Conservation (phyloP, 2,329 filamentous ascomycete species). For the Aspergillus sp. region DNA sequence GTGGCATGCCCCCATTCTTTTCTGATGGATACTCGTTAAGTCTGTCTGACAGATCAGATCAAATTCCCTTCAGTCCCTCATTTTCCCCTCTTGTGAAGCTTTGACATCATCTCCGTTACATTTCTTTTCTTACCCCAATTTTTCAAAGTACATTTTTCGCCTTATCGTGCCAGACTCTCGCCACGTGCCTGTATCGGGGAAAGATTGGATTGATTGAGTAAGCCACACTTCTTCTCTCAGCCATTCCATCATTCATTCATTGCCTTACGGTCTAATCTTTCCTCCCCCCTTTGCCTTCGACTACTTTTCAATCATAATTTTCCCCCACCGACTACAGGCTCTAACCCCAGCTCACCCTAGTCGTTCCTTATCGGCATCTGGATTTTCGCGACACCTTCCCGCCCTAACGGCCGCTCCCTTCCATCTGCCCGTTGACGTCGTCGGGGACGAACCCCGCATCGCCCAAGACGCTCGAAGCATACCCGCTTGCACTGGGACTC, state of each 20-base stretch:
- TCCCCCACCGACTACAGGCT: constrained; percentile 4
- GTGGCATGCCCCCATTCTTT: neutral
- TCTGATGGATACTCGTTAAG: neutral
- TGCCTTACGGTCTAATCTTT: constrained; percentile 9
- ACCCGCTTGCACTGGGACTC: constrained; percentile 23
- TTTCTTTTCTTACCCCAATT: constrained; percentile 2
- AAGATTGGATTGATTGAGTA: constrained; percentile 15
- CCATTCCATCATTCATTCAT: constrained; percentile 4
- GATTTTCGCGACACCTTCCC: neutral
- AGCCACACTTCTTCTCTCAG: constrained; percentile 9
- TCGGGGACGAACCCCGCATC: constrained; percentile 26
- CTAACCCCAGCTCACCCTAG: constrained; percentile 16
- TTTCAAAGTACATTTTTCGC: neutral
- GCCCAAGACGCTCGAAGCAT: constrained; percentile 13
- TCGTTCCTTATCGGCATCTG: constrained; percentile 18
- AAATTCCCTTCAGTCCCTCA: neutral
- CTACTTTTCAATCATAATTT: neutral
- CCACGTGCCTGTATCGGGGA: constrained; percentile 17
- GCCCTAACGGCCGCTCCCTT: neutral
- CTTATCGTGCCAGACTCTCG: constrained; percentile 3
- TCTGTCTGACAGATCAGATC: neutral
- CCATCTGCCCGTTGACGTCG: constrained; percentile 15
- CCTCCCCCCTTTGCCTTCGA: constrained; percentile 11
- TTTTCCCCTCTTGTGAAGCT: neutral
- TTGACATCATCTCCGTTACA: constrained; percentile 9